Conservation (phyloP, 352 stramenopile genomes). For the Globisporangium echinulatum region DNA sequence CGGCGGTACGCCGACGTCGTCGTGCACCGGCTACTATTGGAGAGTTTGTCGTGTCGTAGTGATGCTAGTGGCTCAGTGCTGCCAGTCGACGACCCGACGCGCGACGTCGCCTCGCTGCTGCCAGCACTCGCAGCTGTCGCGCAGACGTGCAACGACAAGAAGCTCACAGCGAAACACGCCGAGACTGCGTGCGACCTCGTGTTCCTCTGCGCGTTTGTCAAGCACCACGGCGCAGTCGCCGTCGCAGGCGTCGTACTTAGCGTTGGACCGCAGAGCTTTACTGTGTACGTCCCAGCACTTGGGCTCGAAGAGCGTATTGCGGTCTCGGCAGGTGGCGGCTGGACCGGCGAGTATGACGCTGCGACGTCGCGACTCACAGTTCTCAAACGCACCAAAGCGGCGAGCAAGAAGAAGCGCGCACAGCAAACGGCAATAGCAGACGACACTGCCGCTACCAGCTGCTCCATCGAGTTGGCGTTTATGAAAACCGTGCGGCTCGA, state of each 20-base stretch:
- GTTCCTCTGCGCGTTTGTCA: conserved; percentile 75
- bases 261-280: conserved; percentile 70
- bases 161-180: conserved; percentile 73
- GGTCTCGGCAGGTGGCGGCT: conserved; percentile 27
- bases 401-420: background rate
- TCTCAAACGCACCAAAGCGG: background rate
- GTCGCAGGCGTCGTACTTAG: conserved; percentile 71
- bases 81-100: conserved; percentile 1
- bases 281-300: conserved; percentile 65
- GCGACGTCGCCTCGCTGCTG: conserved; percentile 24
- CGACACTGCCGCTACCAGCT: conserved; percentile 6
- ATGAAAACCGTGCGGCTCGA: conserved; percentile 53
- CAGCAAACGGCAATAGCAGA: background rate
- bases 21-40: conserved; percentile 65
- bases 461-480: conserved; percentile 38
- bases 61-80: conserved; percentile 3
- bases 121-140: conserved; percentile 38
- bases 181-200: conserved; percentile 74
- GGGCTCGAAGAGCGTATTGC: conserved; percentile 68
- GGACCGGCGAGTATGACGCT: conserved; percentile 42
- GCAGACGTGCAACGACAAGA: conserved; percentile 85
- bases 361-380: conserved; percentile 45
- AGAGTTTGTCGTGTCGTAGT: conserved; percentile 21
- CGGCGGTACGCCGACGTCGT: conserved; percentile 88
- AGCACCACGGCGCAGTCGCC: conserved; percentile 49